These are phyloP conservation scores for Coniferiporia sulphurascens DNA, from an alignment of 1,284 basidiomycete genomes.

Conservation along the genomic window DNA sequence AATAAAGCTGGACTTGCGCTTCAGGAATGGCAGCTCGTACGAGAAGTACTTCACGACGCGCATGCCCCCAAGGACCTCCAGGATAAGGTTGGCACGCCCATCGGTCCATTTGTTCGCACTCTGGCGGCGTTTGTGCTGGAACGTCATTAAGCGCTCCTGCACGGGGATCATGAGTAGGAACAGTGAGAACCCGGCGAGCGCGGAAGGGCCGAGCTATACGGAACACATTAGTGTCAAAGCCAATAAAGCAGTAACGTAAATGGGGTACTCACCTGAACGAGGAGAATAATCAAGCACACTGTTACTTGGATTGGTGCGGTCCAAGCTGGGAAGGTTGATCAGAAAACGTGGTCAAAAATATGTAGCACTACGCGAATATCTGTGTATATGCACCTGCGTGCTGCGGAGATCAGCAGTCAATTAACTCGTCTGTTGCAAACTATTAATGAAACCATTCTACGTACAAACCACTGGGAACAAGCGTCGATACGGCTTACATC, in stretches of 20 bases:
- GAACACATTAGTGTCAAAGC: neutral
- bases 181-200: conserved; percentile 73
- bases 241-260: neutral
- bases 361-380: neutral
- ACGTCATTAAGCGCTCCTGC: conserved; percentile 67
- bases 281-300: conserved; percentile 56
- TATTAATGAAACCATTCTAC: conserved; percentile 25
- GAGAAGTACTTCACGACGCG: conserved; percentile 75
- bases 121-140: conserved; percentile 58
- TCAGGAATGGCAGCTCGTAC: conserved; percentile 61
- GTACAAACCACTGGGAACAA: conserved; percentile 66
- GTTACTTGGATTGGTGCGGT: conserved; percentile 65
- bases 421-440: neutral
- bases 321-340: conserved; percentile 40
- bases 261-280: conserved; percentile 43
- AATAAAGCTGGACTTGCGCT: conserved; percentile 36
- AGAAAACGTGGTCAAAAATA: neutral
- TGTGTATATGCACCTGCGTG: conserved; percentile 22
- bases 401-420: conserved; percentile 6
- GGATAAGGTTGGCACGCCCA: conserved; percentile 57
- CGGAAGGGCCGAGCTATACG: conserved; percentile 64
- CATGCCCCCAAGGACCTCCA: conserved; percentile 67
- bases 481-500: conserved; percentile 61
- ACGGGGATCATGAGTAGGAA: conserved; percentile 67
- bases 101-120: conserved; percentile 69